These are phyloP conservation scores for Porogramme epimiltina DNA, from an alignment of 1,284 basidiomycete species.

Conservation along the genomic window DNA sequence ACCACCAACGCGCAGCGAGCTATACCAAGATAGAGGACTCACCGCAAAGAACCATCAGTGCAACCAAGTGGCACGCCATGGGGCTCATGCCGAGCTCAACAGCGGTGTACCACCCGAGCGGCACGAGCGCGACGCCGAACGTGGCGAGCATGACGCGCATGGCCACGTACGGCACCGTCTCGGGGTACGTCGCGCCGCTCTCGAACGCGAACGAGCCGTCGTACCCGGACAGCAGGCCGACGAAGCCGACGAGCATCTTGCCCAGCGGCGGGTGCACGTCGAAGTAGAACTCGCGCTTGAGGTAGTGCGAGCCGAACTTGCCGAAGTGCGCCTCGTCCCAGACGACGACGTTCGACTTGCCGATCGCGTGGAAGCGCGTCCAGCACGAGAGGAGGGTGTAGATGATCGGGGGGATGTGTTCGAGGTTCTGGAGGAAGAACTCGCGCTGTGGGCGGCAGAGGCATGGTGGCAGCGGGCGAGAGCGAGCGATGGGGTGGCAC, in stretches of 20 bases:
- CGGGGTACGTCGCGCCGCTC: conserved; percentile 86
- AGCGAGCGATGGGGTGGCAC: neutral
- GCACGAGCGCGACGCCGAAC: conserved; percentile 95
- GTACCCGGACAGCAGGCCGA: conserved; percentile 90
- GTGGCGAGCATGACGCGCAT: conserved; percentile 95
- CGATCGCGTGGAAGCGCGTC: conserved; percentile 95
- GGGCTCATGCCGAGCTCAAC: conserved; percentile 93
- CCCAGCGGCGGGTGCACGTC: conserved; percentile 98
- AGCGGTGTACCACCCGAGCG: conserved; percentile 94
- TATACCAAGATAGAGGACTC: conserved; percentile 27
- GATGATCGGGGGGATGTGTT: conserved; percentile 79
- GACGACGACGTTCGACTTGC: conserved; percentile 84
- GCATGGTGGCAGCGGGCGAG: neutral
- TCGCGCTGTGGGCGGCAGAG: conserved; percentile 53
- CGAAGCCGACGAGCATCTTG: conserved; percentile 97
- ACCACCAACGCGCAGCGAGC: conserved; percentile 21
- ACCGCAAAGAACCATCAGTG: conserved; percentile 93
- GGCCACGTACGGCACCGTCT: conserved; percentile 86
- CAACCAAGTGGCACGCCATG: conserved; percentile 89
- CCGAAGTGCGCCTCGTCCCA: conserved; percentile 99
- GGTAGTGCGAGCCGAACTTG: conserved; percentile 95
- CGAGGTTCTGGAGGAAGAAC: conserved; percentile 80
- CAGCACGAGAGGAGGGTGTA: conserved; percentile 94
- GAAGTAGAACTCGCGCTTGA: conserved; percentile 96
- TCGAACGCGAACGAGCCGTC: conserved; percentile 94